Percentiles rank a stretch among this genome's conserved stretches.
Evolutionary conservation across 805 yeast species (phyloP).

Genomic region (Torulaspora indica): DNA sequence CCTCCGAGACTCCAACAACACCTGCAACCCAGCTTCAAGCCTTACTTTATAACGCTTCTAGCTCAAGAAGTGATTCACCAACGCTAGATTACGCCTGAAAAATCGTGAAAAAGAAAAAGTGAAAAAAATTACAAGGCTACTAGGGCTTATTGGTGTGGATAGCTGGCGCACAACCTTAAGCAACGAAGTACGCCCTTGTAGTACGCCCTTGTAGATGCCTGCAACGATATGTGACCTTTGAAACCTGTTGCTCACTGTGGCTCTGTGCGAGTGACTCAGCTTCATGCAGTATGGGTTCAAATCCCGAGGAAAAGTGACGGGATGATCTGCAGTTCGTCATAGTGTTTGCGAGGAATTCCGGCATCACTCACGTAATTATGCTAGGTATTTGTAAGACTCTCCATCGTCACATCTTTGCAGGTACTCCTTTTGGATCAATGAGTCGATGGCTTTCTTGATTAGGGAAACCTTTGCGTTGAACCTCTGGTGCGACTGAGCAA

Average conservation of each 20-base stretch:
- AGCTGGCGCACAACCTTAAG: neutral
- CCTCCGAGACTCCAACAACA: neutral
- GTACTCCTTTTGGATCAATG: constrained; percentile 80
- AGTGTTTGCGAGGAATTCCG: neutral
- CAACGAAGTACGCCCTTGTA: neutral
- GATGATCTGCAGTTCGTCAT: neutral
- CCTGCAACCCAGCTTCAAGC: neutral
- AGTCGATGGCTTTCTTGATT: constrained; percentile 80
- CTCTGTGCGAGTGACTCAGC: neutral
- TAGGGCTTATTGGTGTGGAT: neutral
- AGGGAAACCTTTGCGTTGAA: constrained; percentile 83
- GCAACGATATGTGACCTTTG: neutral
- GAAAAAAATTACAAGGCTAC: neutral
- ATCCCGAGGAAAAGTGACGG: constrained; percentile 5
- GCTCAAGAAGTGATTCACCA: neutral
- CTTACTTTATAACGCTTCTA: neutral
- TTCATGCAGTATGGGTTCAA: neutral
- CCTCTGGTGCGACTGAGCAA: constrained; percentile 73
- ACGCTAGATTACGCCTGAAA: neutral
- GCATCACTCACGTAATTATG: constrained; percentile 37
- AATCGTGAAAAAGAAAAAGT: constrained; percentile 1
- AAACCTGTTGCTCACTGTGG: neutral
- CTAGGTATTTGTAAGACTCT: constrained; percentile 74
- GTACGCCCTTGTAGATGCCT: neutral
- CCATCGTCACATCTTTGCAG: constrained; percentile 69